Evolutionary conservation across 495 filamentous ascomycete species (phyloP).

Genomic region (Penicillium mononematosum): DNA sequence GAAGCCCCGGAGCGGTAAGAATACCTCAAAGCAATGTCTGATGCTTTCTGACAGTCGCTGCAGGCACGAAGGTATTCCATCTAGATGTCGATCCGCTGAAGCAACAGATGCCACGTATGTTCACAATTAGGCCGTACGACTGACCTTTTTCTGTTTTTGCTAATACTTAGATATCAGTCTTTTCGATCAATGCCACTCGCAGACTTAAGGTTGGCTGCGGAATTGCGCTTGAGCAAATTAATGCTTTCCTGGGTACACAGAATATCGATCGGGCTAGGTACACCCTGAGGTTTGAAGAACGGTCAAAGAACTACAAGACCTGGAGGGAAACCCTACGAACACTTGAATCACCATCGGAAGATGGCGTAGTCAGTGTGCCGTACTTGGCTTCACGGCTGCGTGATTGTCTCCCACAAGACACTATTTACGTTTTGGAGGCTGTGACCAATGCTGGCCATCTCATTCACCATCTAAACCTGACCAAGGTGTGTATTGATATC

Average conservation of each 20-base stretch:
- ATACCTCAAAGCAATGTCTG: slow-evolving; percentile 1
- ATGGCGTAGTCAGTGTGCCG: slow-evolving; percentile 17
- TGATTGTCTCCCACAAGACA: slow-evolving; percentile 64
- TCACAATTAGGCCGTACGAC: not conserved
- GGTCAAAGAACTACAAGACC: slow-evolving; percentile 8
- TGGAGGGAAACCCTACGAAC: slow-evolving; percentile 10
- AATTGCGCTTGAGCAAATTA: slow-evolving; percentile 23
- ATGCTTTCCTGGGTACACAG: slow-evolving; percentile 17
- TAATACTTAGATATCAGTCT: slow-evolving; percentile 33
- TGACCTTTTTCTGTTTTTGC: not conserved
- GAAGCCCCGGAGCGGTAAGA: slow-evolving; percentile 45
- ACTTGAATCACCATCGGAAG: slow-evolving; percentile 10
- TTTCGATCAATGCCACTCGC: slow-evolving; percentile 65
- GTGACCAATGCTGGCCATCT: slow-evolving; percentile 77
- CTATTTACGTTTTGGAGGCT: slow-evolving; percentile 81
- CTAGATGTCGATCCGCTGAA: slow-evolving; percentile 83
- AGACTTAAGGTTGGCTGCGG: slow-evolving; percentile 22
- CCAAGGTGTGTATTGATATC: slow-evolving; percentile 7
- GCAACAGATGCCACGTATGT: slow-evolving; percentile 65
- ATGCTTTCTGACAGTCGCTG: not conserved
- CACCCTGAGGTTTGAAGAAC: slow-evolving; percentile 8
- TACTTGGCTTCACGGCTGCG: slow-evolving; percentile 44
- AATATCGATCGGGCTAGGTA: slow-evolving; percentile 10
- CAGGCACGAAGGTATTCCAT: slow-evolving; percentile 57
- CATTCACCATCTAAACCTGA: slow-evolving; percentile 57